phyloP scores from a whole-genome alignment of 768 basidiomycete genomes.

The Amanita pseudoporphyria region DNA sequence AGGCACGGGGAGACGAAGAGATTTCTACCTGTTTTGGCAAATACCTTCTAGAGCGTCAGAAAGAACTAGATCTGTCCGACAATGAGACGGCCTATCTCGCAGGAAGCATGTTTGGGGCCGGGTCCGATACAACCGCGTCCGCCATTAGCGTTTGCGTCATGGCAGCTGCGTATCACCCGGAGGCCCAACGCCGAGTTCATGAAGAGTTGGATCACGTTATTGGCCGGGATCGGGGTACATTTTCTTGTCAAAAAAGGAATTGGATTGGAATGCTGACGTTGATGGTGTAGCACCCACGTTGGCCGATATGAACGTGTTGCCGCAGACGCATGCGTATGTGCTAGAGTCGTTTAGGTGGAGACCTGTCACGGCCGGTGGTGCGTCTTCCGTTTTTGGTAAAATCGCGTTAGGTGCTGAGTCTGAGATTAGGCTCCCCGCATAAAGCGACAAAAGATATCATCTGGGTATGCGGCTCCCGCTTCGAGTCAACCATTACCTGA shows the following conservation, averaged over 20 bases:
- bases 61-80: conserved; percentile 41
- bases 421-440: conserved; percentile 43
- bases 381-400: not conserved
- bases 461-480: conserved; percentile 30
- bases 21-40: conserved; percentile 41
- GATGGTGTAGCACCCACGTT: conserved; percentile 24
- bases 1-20: conserved; percentile 26
- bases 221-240: conserved; percentile 33
- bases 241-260: not conserved
- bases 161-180: conserved; percentile 47
- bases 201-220: conserved; percentile 45
- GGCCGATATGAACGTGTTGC: conserved; percentile 30
- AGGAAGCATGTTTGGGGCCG: conserved; percentile 58
- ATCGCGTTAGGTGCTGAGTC: not conserved
- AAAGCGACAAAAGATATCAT: conserved; percentile 54
- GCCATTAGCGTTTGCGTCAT: conserved; percentile 48
- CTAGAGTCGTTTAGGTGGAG: conserved; percentile 41
- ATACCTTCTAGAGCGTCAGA: conserved; percentile 48
- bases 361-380: conserved; percentile 39
- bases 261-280: no score
- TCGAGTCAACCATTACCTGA: not conserved
- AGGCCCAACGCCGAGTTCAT: conserved; percentile 40
- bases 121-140: conserved; percentile 55
- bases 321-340: conserved; percentile 40
- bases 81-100: conserved; percentile 55